Base-by-base conservation (phyloP, 192 early-diverging fungal species). In the Lunasporangiospora selenospora region DNA sequence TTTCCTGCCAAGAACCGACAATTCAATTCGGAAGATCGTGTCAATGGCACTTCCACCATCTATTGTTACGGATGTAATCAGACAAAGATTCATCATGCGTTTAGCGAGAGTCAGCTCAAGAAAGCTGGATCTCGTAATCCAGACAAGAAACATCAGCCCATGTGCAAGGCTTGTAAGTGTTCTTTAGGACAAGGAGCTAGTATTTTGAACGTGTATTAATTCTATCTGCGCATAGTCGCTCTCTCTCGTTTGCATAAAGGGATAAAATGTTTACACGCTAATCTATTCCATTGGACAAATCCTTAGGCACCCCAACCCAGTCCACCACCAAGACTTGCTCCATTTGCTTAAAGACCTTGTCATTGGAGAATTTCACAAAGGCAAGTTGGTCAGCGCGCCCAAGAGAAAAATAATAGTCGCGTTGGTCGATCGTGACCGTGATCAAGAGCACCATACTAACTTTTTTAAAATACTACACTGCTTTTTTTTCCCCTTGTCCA, bases 151-250 rank as follows among this genome's bases (percentile, higher is more conserved):
- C 67, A 71, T 24, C 59, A 62, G 6, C 39, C 51, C 30, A 40
- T 71, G 32, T 71, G 67, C 67, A 71, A 71, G 33, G 50, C 19
- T 27, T 71, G 67, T 71, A 62, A 42, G 51, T n/a, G n/a, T n/a
- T n/a, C n/a, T n/a, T n/a, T n/a, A n/a, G n/a, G n/a, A n/a, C n/a
- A n/a, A n/a, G n/a, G n/a, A n/a, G n/a, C n/a, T n/a, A n/a, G n/a
- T n/a, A n/a, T n/a, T n/a, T n/a, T n/a, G n/a, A n/a, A n/a, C n/a
- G n/a, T n/a, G n/a, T n/a, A n/a, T 30, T 23, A 42, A 11, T 56
- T 7, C 13, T 13, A n/a, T 41, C 32, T 29, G 48, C 12, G 24
- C 7, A 29, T n/a, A 10, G 18, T 26, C 13, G 32, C 31, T 30
- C 37, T 32, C 33, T 53, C 33, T 36, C 19, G 16, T 12, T 53